Percentiles rank a stretch among this genome's conserved stretches.
These are phyloP conservation scores for Ceratobasidium sp. DNA, from an alignment of 1,284 basidiomycete genomes.

Conservation along the genomic window DNA sequence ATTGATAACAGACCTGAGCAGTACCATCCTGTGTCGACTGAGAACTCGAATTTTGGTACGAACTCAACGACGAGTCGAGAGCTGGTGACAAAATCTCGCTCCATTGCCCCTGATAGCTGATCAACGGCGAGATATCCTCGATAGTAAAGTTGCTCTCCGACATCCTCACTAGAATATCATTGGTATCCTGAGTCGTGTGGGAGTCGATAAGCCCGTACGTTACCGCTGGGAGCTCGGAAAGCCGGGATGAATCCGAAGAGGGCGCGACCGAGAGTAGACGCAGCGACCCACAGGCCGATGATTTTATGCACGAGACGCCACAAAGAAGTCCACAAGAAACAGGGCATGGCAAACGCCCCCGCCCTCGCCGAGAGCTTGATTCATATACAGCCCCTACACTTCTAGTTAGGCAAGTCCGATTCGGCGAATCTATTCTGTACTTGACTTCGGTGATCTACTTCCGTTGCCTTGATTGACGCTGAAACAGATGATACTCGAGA, in stretches of 20 bases:
- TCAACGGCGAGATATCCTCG: slow-evolving; percentile 20
- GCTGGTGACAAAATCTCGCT: neutral
- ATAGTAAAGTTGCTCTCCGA: slow-evolving; percentile 17
- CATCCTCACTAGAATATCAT: neutral
- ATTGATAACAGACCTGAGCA: slow-evolving; percentile 1
- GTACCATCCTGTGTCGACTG: neutral
- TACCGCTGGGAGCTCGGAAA: neutral
- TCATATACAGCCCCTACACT: neutral
- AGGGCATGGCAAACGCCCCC: no score
- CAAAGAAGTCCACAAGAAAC: neutral
- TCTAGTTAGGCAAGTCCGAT: neutral
- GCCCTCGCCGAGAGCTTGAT: no score
- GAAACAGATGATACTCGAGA: neutral
- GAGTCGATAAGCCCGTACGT: neutral
- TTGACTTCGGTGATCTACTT: neutral
- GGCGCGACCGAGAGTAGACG: neutral
- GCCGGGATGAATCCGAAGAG: neutral
- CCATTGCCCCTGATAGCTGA: slow-evolving; percentile 16
- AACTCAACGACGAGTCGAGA: neutral
- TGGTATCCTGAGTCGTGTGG: no score
- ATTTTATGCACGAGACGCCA: neutral
- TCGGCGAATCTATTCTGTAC: neutral
- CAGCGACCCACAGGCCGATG: neutral
- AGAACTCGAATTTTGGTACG: slow-evolving; percentile 7
- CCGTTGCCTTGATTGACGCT: neutral